Evolutionary conservation across 805 yeast genomes (phyloP).

Genomic region (Teunomyces funiuensis): DNA sequence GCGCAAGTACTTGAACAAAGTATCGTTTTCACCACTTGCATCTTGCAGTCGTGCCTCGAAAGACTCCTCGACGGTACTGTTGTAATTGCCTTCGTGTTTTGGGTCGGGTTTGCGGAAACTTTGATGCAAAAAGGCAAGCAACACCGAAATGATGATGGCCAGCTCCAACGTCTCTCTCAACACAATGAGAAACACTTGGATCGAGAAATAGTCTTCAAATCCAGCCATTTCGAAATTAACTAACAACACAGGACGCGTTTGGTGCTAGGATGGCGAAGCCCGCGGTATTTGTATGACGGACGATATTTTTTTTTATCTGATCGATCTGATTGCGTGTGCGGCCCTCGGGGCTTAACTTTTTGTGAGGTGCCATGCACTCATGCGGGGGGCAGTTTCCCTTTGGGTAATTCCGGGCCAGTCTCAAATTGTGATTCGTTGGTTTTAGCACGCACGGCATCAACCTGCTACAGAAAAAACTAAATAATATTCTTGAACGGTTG

Average conservation of each 20-base stretch:
- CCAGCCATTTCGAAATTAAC: conserved; percentile 8
- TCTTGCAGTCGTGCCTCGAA: neutral
- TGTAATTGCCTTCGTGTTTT: conserved; percentile 4
- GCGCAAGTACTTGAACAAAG: conserved; percentile 21
- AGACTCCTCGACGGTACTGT: neutral
- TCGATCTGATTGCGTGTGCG: conserved; percentile 4
- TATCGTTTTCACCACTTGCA: conserved; percentile 1
- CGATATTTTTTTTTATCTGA: conserved; percentile 5
- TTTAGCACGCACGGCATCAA: too few relatives aligned
- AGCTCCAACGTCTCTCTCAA: conserved; percentile 73
- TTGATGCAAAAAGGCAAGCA: conserved; percentile 69
- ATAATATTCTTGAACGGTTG: neutral
- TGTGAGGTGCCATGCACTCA: too few relatives aligned
- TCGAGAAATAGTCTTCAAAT: conserved; percentile 46
- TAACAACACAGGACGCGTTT: too few relatives aligned
- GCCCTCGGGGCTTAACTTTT: too few relatives aligned
- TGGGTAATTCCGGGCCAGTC: too few relatives aligned
- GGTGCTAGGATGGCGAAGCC: neutral
- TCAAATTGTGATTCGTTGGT: too few relatives aligned
- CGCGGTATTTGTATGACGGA: neutral
- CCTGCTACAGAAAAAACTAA: too few relatives aligned
- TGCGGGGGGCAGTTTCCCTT: too few relatives aligned
- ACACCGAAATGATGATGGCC: conserved; percentile 72
- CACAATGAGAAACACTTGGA: conserved; percentile 72
- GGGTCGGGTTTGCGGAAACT: conserved; percentile 36